Conservation (phyloP, 192 early-diverging fungal genomes). For the Chytriomyces confervae region DNA sequence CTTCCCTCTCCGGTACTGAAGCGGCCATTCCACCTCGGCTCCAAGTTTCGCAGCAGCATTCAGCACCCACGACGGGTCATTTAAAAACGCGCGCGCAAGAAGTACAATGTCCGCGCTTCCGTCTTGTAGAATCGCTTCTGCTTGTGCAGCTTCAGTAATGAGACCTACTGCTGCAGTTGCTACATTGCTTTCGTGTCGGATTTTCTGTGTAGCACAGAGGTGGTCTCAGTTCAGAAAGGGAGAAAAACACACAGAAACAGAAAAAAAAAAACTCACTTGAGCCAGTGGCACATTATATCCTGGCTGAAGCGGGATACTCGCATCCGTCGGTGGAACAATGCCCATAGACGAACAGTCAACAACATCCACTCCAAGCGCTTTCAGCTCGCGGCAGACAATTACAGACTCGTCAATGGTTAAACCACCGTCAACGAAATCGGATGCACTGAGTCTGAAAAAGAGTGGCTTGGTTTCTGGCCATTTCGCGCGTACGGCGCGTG, state of each 20-base stretch:
- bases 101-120: slow-evolving; percentile 77
- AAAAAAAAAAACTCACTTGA: slow-evolving; percentile 10
- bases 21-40: slow-evolving; percentile 54
- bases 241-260: slow-evolving; percentile 11
- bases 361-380: slow-evolving; percentile 79
- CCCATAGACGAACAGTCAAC: slow-evolving; percentile 84
- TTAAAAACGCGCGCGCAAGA: slow-evolving; percentile 72
- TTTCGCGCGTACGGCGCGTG: slow-evolving; percentile 54
- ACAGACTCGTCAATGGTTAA: slow-evolving; percentile 78
- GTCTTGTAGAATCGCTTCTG: slow-evolving; percentile 68
- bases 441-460: slow-evolving; percentile 81
- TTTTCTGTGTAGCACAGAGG: slow-evolving; percentile 53
- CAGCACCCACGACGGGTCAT: slow-evolving; percentile 72
- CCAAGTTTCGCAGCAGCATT: slow-evolving; percentile 72
- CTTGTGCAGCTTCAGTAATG: slow-evolving; percentile 70
- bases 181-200: slow-evolving; percentile 57
- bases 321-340: slow-evolving; percentile 54
- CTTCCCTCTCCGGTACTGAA: slow-evolving; percentile 35
- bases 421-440: slow-evolving; percentile 72
- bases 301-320: slow-evolving; percentile 8
- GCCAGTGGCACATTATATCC: slow-evolving; percentile 71
- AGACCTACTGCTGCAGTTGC: slow-evolving; percentile 71
- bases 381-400: slow-evolving; percentile 61
- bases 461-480: slow-evolving; percentile 85
- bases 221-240: background rate